Evolutionary conservation across 441 rosid species (phyloP).

Genomic region (Brassica balearica): DNA sequence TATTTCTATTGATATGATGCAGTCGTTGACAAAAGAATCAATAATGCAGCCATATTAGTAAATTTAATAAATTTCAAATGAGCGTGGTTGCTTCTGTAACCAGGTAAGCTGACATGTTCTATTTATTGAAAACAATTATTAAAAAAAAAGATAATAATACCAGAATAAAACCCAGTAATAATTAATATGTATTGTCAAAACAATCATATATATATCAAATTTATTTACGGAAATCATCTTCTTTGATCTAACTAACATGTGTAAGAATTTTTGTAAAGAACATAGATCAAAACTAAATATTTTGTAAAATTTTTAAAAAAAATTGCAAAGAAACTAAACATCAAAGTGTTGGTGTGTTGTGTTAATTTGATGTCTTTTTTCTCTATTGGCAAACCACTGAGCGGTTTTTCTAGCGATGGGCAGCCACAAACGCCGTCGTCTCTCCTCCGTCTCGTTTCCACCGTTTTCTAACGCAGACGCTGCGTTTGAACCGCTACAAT

Average conservation of each 20-base stretch:
- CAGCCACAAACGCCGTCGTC: constrained; percentile 71
- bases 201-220: neutral
- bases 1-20: neutral
- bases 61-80: neutral
- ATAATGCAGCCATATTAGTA: constrained; percentile 15
- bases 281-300: constrained; percentile 4
- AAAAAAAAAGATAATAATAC: too few species aligned
- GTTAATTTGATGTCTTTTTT: constrained; percentile 52
- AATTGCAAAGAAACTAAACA: constrained; percentile 38
- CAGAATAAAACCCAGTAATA: neutral
- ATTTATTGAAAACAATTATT: constrained; percentile 34
- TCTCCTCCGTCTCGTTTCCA: constrained; percentile 53
- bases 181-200: neutral
- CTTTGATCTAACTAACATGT: constrained; percentile 18
- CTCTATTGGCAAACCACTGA: constrained; percentile 82
- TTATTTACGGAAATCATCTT: constrained; percentile 14
- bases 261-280: neutral
- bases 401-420: constrained; percentile 82
- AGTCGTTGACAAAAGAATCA: constrained; percentile 18
- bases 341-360: constrained; percentile 44
- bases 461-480: constrained; percentile 38
- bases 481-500: constrained; percentile 37
- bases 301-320: neutral
- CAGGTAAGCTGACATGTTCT: constrained; percentile 47
- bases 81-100: constrained; percentile 38